Evolutionary conservation across 345 rosid species (phyloP).

Genomic region (Bruguiera parviflora): DNA sequence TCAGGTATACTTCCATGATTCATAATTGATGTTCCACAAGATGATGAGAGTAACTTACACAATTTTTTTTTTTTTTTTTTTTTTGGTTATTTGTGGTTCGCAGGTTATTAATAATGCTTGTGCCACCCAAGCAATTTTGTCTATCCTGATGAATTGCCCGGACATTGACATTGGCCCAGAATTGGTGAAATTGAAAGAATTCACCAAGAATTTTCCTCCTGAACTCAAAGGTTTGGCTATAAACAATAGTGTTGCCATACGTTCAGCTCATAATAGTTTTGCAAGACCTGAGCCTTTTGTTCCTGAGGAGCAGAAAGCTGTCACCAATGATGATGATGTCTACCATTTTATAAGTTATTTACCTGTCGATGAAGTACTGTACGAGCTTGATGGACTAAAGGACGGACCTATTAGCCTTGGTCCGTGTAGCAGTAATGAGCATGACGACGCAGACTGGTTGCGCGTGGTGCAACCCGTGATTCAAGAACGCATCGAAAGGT

Average conservation of each 20-base stretch:
- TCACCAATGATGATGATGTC: conserved; percentile 91
- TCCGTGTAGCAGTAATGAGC: conserved; percentile 27
- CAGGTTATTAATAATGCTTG: conserved; percentile 98
- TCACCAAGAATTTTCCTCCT: conserved; percentile 85
- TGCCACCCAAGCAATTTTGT: conserved; percentile 96
- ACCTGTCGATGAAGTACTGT: conserved; percentile 82
- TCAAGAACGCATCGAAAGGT: conserved; percentile 86
- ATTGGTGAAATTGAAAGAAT: conserved; percentile 70
- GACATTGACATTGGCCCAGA: conserved; percentile 91
- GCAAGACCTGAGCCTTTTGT: conserved; percentile 97
- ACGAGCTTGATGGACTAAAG: conserved; percentile 96
- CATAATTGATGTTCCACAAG: background rate
- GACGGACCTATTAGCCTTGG: conserved; percentile 97
- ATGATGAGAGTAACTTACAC: no score
- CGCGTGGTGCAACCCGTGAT: conserved; percentile 91
- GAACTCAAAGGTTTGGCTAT: conserved; percentile 97
- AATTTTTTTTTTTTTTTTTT: background rate
- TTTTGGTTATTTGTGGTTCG: background rate
- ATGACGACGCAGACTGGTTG: conserved; percentile 70
- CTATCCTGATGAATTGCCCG: conserved; percentile 83
- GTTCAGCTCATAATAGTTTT: conserved; percentile 90
- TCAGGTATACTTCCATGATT: conserved; percentile 50
- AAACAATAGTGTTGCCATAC: conserved; percentile 89
- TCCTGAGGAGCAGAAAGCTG: conserved; percentile 81
- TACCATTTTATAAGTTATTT: conserved; percentile 96